Percentiles rank a stretch among this genome's conserved stretches.
Evolutionary conservation across 1,284 basidiomycete genomes (phyloP).

Genomic region (Macrocybe sp.): DNA sequence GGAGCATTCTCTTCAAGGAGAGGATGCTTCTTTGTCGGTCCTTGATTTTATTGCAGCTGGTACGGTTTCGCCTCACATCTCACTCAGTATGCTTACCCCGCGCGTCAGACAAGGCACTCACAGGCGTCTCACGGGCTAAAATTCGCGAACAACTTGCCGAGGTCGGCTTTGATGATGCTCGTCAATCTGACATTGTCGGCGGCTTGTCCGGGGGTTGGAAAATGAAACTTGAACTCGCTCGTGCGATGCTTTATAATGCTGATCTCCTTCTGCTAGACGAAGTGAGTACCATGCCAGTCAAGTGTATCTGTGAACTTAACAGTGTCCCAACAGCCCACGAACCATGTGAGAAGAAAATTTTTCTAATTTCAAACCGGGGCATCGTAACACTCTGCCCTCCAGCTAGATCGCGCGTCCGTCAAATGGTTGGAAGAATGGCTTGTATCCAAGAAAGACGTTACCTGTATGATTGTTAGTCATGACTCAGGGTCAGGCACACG

Average conservation of each 20-base stretch:
- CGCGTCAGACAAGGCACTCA: conserved; percentile 54
- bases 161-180: conserved; percentile 88
- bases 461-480: conserved; percentile 95
- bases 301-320: conserved; percentile 10
- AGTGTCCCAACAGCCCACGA: conserved; percentile 66
- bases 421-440: conserved; percentile 94
- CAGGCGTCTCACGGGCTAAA: conserved; percentile 55
- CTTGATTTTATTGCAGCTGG: conserved; percentile 88
- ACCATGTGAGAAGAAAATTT: conserved; percentile 61
- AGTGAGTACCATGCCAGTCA: conserved; percentile 28
- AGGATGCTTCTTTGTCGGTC: conserved; percentile 78
- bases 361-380: background rate
- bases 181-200: conserved; percentile 84
- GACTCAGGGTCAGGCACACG: conserved; percentile 76
- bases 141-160: conserved; percentile 77
- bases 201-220: conserved; percentile 99
- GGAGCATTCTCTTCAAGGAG: conserved; percentile 92
- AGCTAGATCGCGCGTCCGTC: conserved; percentile 89
- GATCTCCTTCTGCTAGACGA: conserved; percentile 90
- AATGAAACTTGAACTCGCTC: conserved; percentile 92
- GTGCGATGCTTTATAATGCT: conserved; percentile 96
- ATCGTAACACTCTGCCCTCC: background rate
- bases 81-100: background rate
- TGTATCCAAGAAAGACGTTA: conserved; percentile 75
- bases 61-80: conserved; percentile 26